phyloP scores from a whole-genome alignment of 352 stramenopile genomes.

The Pythium brachiatum region DNA sequence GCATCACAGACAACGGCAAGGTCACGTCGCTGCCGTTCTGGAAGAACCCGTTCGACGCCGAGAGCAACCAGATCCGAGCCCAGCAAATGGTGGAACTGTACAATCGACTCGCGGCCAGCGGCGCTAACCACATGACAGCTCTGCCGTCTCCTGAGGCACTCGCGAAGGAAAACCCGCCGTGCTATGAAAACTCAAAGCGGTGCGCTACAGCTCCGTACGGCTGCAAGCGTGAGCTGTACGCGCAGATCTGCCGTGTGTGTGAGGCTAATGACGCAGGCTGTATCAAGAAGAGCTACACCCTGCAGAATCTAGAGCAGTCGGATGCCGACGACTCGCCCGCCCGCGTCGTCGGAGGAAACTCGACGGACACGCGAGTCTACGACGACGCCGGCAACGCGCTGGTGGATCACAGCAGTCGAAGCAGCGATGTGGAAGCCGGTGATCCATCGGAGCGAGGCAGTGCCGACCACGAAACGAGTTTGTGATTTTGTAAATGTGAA shows the following conservation, averaged over 20 bases:
- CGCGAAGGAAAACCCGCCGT: slow-evolving; percentile 40
- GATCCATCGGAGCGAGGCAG: neutral
- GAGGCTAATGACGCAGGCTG: slow-evolving; percentile 19
- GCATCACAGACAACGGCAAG: slow-evolving; percentile 14
- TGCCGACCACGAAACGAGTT: neutral
- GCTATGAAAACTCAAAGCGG: slow-evolving; percentile 44
- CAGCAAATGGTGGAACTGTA: slow-evolving; percentile 46
- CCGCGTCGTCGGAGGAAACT: neutral
- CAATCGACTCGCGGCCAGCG: slow-evolving; percentile 18
- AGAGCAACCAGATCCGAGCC: slow-evolving; percentile 33
- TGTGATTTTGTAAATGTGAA: too few relatives aligned
- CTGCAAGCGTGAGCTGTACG: slow-evolving; percentile 50
- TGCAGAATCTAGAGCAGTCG: slow-evolving; percentile 1
- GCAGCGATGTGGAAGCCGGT: neutral
- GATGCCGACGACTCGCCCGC: slow-evolving; percentile 1
- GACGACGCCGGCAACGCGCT: slow-evolving; percentile 1
- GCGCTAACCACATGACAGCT: slow-evolving; percentile 34
- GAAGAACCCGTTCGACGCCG: slow-evolving; percentile 34
- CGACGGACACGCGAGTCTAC: neutral
- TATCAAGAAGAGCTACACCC: slow-evolving; percentile 22
- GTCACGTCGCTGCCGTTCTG: slow-evolving; percentile 51
- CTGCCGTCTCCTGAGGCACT: slow-evolving; percentile 38
- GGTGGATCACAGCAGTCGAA: neutral
- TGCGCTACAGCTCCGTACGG: slow-evolving; percentile 32
- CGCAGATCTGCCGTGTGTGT: slow-evolving; percentile 54